Evolutionary conservation across 2,329 filamentous ascomycete species (phyloP), one percentile per base, ranked within the genome.

Genomic region (Pseudovirgaria hyperparasitica): DNA sequence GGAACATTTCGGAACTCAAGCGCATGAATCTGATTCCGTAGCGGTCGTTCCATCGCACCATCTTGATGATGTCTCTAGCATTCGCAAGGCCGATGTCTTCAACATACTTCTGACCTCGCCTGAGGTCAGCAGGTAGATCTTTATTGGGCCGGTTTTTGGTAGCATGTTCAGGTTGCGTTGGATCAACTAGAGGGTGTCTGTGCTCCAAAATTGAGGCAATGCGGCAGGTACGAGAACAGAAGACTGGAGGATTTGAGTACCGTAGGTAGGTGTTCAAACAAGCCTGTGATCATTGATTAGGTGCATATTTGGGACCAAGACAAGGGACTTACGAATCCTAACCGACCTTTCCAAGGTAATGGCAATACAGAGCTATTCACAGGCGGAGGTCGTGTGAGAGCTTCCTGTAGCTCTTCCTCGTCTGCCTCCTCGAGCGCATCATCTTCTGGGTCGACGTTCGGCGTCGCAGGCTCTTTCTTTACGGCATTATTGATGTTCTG

Each of bases 1-100:
- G 87, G 38, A 96, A 96, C 81, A 94, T 94, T 41, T 94, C 87
- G 29, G 82, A 92, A 40, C 82, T 92, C 12, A 96, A 62, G 2
- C 87, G 72, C 70, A 96, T 72, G 50, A 96, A 94, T 40, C 75
- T 86, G 55, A 96, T 96, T 20, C 78, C 76, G 38, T 87, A 94
- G 39, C 73, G 80, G 37, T 92, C 77, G 45, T 96, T 94, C 87
- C 87, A 96, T 2, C 73, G 69, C 6, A 94, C 45, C 72, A 94
- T 82, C 52, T 92, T 92, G 31, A 68, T 58, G 17, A 94, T 72
- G 41, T 96, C 87, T 21, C 71, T 67, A 1, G 81, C 79, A 51
- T 96, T 96, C 10, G 80, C 72, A 8, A 93, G 52, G 0, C 85
- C 82, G 2, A 96, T 52, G 0, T 69, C 64, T 49, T 93, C 73